Evolutionary conservation across 352 stramenopile species (phyloP).

Genomic region (Phytophthora pinifolia): DNA sequence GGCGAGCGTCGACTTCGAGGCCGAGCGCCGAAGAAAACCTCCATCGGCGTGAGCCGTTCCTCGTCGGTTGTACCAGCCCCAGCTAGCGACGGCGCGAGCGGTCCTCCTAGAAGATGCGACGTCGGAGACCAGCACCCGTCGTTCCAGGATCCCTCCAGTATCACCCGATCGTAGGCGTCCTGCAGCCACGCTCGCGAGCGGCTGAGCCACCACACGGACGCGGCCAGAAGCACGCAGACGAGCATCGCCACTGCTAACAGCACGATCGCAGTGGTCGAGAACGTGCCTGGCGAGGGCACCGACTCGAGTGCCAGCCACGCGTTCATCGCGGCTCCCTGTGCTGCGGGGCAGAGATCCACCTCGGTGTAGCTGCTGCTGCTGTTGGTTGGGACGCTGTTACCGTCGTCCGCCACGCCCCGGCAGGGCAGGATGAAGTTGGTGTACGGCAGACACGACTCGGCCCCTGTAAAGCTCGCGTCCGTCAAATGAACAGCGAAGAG

Average conservation of each 20-base stretch:
- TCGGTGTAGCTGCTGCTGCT: conserved; percentile 34
- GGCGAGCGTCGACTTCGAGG: conserved; percentile 35
- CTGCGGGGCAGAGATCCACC: conserved; percentile 43
- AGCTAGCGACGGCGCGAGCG: conserved; percentile 23
- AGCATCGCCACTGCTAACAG: conserved; percentile 43
- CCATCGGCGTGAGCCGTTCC: conserved; percentile 48
- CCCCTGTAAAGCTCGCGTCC: conserved; percentile 38
- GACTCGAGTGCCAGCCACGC: conserved; percentile 57
- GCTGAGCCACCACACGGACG: conserved; percentile 55
- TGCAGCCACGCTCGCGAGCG: conserved; percentile 41
- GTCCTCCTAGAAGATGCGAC: conserved; percentile 34
- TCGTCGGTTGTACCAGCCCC: conserved; percentile 22
- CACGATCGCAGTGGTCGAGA: conserved; percentile 58
- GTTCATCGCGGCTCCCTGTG: conserved; percentile 43
- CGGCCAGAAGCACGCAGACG: conserved; percentile 35
- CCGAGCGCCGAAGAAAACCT: conserved; percentile 47
- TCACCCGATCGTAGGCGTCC: conserved; percentile 35
- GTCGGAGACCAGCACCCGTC: conserved; percentile 35
- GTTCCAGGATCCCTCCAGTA: conserved; percentile 32
- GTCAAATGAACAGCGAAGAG: conserved; percentile 71
- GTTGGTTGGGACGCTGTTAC: conserved; percentile 14
- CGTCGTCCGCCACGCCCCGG: conserved; percentile 39
- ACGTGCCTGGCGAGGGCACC: conserved; percentile 34
- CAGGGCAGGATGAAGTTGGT: conserved; percentile 71
- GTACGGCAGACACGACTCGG: conserved; percentile 48